These are phyloP conservation scores for Fusarium chaquense DNA, from an alignment of 2,329 filamentous ascomycete species.

Conservation along the genomic window DNA sequence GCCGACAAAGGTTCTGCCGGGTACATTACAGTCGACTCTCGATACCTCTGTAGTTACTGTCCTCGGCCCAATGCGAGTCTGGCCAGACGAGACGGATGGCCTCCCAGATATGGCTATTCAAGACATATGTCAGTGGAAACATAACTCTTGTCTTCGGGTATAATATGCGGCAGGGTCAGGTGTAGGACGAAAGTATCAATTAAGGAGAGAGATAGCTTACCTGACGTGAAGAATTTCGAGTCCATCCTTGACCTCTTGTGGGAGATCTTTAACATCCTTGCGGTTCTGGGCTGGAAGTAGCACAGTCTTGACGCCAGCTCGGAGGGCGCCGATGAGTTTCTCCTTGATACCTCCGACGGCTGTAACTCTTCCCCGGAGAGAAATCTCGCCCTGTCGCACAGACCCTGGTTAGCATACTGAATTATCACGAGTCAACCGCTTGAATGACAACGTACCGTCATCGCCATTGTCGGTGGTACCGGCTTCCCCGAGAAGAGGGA, in stretches of 20 bases:
- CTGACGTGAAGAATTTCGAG: slow-evolving; percentile 90
- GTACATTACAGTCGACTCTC: slow-evolving; percentile 79
- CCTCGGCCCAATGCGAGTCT: slow-evolving; percentile 84
- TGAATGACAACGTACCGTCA: slow-evolving; percentile 74
- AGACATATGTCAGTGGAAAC: slow-evolving; percentile 51
- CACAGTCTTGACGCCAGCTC: slow-evolving; percentile 95
- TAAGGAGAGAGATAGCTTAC: slow-evolving; percentile 70
- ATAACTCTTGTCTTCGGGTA: slow-evolving; percentile 29
- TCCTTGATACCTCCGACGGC: slow-evolving; percentile 98
- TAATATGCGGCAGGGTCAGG: slow-evolving; percentile 33
- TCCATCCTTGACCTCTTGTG: slow-evolving; percentile 87
- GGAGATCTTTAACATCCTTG: slow-evolving; percentile 92
- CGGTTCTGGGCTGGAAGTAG: slow-evolving; percentile 87
- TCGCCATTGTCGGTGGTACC: slow-evolving; percentile 91
- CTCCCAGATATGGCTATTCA: slow-evolving; percentile 87
- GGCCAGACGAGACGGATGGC: slow-evolving; percentile 93
- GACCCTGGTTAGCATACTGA: slow-evolving; percentile 43
- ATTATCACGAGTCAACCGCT: slow-evolving; percentile 35
- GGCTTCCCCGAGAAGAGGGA: slow-evolving; percentile 87
- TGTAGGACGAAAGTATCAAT: slow-evolving; percentile 33
- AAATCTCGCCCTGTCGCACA: slow-evolving; percentile 71
- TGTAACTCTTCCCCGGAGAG: slow-evolving; percentile 88
- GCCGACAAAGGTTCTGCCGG: not conserved
- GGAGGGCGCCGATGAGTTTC: slow-evolving; percentile 93
- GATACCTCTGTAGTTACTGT: slow-evolving; percentile 74